Evolutionary conservation across 805 yeast species (phyloP).

Genomic region (Barnettozyma botsteinii): DNA sequence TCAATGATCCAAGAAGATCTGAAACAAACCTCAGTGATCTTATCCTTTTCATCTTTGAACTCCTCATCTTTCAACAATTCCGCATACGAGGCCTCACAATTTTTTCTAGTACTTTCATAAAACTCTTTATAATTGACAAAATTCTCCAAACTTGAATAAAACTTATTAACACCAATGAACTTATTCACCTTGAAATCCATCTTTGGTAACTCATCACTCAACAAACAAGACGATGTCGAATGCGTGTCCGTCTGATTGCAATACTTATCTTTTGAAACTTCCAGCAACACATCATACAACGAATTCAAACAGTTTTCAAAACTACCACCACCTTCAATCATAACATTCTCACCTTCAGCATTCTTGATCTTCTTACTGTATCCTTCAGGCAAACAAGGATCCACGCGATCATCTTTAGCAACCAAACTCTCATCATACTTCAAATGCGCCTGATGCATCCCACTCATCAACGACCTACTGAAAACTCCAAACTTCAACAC

Average conservation of each 20-base stretch:
- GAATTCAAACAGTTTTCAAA: constrained; percentile 41
- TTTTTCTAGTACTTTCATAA: constrained; percentile 38
- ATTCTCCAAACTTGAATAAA: constrained; percentile 55
- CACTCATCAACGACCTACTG: constrained; percentile 56
- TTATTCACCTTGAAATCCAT: constrained; percentile 51
- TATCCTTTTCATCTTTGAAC: constrained; percentile 34
- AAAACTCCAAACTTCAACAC: constrained; percentile 37
- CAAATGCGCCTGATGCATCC: constrained; percentile 49
- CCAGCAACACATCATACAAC: constrained; percentile 40
- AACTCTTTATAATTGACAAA: constrained; percentile 34
- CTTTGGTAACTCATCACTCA: constrained; percentile 48
- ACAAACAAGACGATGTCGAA: constrained; percentile 39
- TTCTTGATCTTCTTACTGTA: constrained; percentile 22
- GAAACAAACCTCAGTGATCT: constrained; percentile 51
- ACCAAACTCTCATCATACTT: constrained; percentile 38
- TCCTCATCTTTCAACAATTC: constrained; percentile 13
- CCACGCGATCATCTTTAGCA: constrained; percentile 24
- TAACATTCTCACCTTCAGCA: constrained; percentile 12
- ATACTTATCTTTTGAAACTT: constrained; percentile 18
- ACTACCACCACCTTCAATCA: constrained; percentile 47
- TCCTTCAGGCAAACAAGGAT: constrained; percentile 56
- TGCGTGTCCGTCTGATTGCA: constrained; percentile 18
- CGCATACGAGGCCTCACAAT: constrained; percentile 34
- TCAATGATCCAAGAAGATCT: constrained; percentile 54
- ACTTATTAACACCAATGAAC: constrained; percentile 62